Evolutionary conservation across 1,139 yeast species (phyloP).

Genomic region (Hyphopichia fennica): DNA sequence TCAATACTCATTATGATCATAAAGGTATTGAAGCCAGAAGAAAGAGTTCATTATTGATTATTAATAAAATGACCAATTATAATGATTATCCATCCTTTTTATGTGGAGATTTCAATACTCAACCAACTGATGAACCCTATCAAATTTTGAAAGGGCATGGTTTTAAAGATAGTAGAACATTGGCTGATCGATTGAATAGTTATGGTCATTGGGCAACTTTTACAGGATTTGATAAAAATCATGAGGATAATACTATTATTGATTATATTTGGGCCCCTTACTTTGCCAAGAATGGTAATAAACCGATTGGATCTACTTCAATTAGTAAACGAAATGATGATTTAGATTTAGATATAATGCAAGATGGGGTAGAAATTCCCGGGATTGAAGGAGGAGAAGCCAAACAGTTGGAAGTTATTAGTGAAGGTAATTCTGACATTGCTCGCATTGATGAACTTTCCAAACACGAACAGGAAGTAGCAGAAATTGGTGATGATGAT

Average conservation of each 20-base stretch:
- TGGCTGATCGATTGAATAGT: conserved; percentile 16
- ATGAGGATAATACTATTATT: conserved; percentile 33
- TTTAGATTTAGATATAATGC: too few relatives aligned
- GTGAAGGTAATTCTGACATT: neutral
- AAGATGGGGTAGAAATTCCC: conserved; percentile 12
- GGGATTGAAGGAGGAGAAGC: conserved; percentile 2
- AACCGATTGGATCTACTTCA: neutral
- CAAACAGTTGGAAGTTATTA: neutral
- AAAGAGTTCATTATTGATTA: conserved; percentile 48
- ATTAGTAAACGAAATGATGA: conserved; percentile 14
- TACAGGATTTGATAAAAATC: conserved; percentile 42
- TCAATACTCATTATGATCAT: conserved; percentile 63
- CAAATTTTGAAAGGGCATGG: conserved; percentile 34
- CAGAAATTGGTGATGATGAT: neutral
- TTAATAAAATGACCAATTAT: conserved; percentile 36
- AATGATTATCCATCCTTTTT: conserved; percentile 42
- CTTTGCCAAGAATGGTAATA: conserved; percentile 11
- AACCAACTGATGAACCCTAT: conserved; percentile 53
- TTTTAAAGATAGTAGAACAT: conserved; percentile 32
- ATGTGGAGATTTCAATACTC: conserved; percentile 58
- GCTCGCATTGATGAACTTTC: too few relatives aligned
- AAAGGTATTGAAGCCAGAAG: conserved; percentile 48
- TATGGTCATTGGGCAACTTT: conserved; percentile 47
- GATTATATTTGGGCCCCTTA: conserved; percentile 50
- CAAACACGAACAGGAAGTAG: neutral